Evolutionary conservation across 2,329 filamentous ascomycete species (phyloP).

Genomic region (Rhinocladiella mackenziei): DNA sequence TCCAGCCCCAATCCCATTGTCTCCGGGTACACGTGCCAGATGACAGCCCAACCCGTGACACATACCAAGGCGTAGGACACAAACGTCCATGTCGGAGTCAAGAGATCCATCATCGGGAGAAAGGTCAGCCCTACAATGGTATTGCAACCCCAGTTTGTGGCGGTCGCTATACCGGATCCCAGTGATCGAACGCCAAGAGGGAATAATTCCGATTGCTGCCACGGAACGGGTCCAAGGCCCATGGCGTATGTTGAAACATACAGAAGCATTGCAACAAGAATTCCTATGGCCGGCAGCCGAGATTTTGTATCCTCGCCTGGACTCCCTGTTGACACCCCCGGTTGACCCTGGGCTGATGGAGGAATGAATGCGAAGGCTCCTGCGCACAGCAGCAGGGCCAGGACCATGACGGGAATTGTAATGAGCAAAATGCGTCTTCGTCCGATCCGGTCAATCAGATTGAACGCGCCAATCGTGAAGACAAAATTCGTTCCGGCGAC

Average conservation of each 20-base stretch:
- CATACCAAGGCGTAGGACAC: constrained; percentile 73
- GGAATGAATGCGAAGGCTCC: constrained; percentile 65
- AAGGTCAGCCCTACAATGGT: constrained; percentile 84
- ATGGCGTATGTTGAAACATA: constrained; percentile 85
- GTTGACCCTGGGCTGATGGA: constrained; percentile 20
- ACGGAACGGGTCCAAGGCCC: constrained; percentile 86
- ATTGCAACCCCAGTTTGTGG: constrained; percentile 84
- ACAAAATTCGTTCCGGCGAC: constrained; percentile 80
- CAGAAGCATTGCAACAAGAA: constrained; percentile 71
- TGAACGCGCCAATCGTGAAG: constrained; percentile 70
- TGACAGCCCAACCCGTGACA: constrained; percentile 59
- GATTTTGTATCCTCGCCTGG: constrained; percentile 27
- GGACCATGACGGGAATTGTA: constrained; percentile 78
- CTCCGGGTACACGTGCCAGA: constrained; percentile 79
- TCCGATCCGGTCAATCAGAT: constrained; percentile 74
- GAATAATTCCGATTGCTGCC: constrained; percentile 94
- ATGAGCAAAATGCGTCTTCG: constrained; percentile 74
- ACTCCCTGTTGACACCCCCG: constrained; percentile 23
- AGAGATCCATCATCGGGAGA: constrained; percentile 73
- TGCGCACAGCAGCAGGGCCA: constrained; percentile 67
- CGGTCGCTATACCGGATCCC: constrained; percentile 59
- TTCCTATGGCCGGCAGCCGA: constrained; percentile 51
- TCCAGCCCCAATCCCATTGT: constrained; percentile 78
- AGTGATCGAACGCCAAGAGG: constrained; percentile 62
- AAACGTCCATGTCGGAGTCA: constrained; percentile 76